Percentiles rank a stretch among this genome's conserved stretches.
Conservation (phyloP, 371 early-diverging fungal species). For the Rhizoclosmatium hyalinum region DNA sequence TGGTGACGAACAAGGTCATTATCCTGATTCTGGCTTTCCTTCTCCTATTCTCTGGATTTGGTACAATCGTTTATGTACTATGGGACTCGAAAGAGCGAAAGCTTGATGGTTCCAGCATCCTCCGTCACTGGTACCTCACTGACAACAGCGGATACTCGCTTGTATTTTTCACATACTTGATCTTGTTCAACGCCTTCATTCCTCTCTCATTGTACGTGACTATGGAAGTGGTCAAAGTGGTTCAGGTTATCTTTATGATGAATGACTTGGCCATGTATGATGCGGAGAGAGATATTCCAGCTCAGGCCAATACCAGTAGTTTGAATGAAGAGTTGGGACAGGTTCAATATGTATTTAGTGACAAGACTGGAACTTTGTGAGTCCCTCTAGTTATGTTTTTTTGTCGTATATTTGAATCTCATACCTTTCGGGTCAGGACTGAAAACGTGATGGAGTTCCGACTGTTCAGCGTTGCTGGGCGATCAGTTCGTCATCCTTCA, state of each 20-base stretch:
- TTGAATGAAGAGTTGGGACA: constrained; percentile 87
- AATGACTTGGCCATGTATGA: constrained; percentile 90
- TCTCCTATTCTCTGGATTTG: constrained; percentile 37
- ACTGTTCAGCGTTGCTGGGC: constrained; percentile 83
- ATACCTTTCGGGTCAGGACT: constrained; percentile 56
- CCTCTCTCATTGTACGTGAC: constrained; percentile 98
- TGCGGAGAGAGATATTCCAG: constrained; percentile 69
- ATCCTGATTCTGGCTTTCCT: constrained; percentile 69
- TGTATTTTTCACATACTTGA: constrained; percentile 40
- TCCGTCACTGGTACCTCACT: constrained; percentile 33
- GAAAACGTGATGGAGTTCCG: constrained; percentile 74
- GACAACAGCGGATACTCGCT: constrained; percentile 8
- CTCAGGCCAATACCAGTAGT: constrained; percentile 81
- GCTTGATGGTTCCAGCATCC: background rate
- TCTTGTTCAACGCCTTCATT: constrained; percentile 81
- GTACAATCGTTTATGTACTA: constrained; percentile 16
- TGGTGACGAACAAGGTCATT: constrained; percentile 70
- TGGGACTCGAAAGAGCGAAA: constrained; percentile 33
- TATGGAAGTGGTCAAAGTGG: constrained; percentile 78
- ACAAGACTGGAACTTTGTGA: constrained; percentile 67
- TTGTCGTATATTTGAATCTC: constrained; percentile 11
- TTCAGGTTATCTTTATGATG: constrained; percentile 73
- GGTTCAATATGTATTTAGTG: constrained; percentile 94
- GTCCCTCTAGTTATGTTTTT: background rate
- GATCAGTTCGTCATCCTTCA: constrained; percentile 65